A percentile compares a stretch with the other conserved stretches of the same genome.
phyloP scores from a whole-genome alignment of 2,329 filamentous ascomycete species.

The Diaporthe vexans region DNA sequence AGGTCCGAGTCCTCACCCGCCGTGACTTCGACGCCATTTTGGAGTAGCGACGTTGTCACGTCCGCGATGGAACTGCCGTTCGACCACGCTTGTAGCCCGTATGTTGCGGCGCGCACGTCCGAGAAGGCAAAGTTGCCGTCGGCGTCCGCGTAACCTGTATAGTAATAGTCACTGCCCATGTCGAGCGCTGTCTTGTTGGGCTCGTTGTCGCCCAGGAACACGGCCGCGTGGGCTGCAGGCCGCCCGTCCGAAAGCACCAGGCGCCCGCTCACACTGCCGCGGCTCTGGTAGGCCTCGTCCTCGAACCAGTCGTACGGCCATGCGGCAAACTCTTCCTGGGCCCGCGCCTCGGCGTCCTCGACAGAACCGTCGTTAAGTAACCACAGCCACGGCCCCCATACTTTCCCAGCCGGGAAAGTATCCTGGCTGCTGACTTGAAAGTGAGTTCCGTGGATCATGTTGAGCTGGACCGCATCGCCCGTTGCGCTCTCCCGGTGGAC shows the following conservation, averaged over 20 bases:
- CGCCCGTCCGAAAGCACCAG: constrained; percentile 62
- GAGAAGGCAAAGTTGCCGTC: constrained; percentile 58
- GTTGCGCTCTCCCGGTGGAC: constrained; percentile 64
- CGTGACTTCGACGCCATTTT: constrained; percentile 56
- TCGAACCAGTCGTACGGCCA: constrained; percentile 66
- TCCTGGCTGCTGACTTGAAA: constrained; percentile 56
- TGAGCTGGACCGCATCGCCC: constrained; percentile 65
- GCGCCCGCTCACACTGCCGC: constrained; percentile 59
- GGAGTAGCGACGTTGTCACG: constrained; percentile 59
- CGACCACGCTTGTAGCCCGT: constrained; percentile 64
- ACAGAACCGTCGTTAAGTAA: constrained; percentile 62
- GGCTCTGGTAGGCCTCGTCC: constrained; percentile 60
- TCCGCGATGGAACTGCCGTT: constrained; percentile 59
- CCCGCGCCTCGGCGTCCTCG: constrained; percentile 55
- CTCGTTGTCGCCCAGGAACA: constrained; percentile 64
- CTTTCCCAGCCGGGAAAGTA: constrained; percentile 54
- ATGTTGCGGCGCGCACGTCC: constrained; percentile 59
- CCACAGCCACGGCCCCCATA: constrained; percentile 60
- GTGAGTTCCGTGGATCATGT: constrained; percentile 68
- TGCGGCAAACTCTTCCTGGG: constrained; percentile 54
- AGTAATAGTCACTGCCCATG: constrained; percentile 64
- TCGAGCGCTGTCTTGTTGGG: constrained; percentile 60
- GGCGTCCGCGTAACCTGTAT: constrained; percentile 60
- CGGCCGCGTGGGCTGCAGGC: constrained; percentile 60
- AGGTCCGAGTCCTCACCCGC: constrained; percentile 53